Evolutionary conservation across 2,329 filamentous ascomycete species (phyloP).

Genomic region (Tolypocladium endophyticum): DNA sequence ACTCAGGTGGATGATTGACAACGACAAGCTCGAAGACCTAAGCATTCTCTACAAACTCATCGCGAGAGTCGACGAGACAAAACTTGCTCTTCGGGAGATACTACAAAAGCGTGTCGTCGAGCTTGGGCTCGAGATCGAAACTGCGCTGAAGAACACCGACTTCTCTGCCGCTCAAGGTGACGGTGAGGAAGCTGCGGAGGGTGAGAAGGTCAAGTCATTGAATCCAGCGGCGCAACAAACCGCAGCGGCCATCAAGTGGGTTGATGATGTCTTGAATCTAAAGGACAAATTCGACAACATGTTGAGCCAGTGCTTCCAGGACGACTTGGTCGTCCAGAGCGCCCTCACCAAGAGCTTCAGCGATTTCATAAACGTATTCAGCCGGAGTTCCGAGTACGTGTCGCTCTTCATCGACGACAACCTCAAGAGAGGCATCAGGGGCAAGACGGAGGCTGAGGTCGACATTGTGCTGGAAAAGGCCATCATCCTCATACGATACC

Average conservation of each 20-base stretch:
- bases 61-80: slow-evolving; percentile 64
- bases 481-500: slow-evolving; percentile 75
- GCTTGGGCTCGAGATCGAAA: slow-evolving; percentile 76
- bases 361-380: slow-evolving; percentile 88
- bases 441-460: slow-evolving; percentile 81
- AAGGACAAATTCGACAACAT: slow-evolving; percentile 86
- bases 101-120: slow-evolving; percentile 68
- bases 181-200: slow-evolving; percentile 37
- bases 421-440: slow-evolving; percentile 85
- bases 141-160: slow-evolving; percentile 45
- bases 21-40: slow-evolving; percentile 70
- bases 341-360: slow-evolving; percentile 79
- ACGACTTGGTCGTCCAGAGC: slow-evolving; percentile 69
- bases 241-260: slow-evolving; percentile 83
- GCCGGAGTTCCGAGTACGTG: slow-evolving; percentile 78
- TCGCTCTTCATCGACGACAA: slow-evolving; percentile 97
- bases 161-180: slow-evolving; percentile 31
- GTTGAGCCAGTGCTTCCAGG: slow-evolving; percentile 60
- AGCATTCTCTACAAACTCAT: slow-evolving; percentile 74
- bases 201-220: slow-evolving; percentile 22
- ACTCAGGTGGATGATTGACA: slow-evolving; percentile 81
- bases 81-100: slow-evolving; percentile 56
- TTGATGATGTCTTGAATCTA: slow-evolving; percentile 75
- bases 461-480: slow-evolving; percentile 81
- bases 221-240: slow-evolving; percentile 65